Percentiles rank a stretch among this genome's conserved stretches.
Conservation (phyloP, 2,329 filamentous ascomycete genomes). For the Ascochyta pisi region DNA sequence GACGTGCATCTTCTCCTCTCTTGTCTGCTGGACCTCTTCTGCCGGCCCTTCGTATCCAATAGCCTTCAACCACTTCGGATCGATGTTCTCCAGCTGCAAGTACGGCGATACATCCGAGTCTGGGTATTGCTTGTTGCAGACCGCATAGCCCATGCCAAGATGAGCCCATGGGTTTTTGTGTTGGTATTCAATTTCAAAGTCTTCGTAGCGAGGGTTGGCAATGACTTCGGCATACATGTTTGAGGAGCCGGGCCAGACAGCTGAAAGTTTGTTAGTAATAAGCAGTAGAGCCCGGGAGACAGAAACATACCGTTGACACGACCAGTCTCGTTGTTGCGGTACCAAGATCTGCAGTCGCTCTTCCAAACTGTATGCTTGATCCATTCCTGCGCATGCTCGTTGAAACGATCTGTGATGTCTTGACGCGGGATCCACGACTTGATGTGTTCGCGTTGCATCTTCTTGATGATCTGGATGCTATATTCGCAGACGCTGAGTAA, state of each 20-base stretch:
- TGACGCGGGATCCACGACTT: conserved; percentile 51
- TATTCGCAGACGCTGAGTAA: conserved; percentile 51
- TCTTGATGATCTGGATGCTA: conserved; percentile 52
- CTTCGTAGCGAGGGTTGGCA: conserved; percentile 50
- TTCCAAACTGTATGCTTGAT: conserved; percentile 60
- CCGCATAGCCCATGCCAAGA: conserved; percentile 52
- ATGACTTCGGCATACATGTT: conserved; percentile 57
- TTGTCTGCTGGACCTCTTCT: conserved; percentile 22
- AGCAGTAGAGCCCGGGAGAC: background rate
- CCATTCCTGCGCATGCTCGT: conserved; percentile 55
- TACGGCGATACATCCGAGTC: conserved; percentile 50
- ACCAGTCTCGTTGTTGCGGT: conserved; percentile 52
- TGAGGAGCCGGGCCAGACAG: conserved; percentile 59
- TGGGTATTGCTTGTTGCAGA: conserved; percentile 27
- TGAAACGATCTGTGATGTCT: conserved; percentile 53
- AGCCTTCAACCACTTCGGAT: conserved; percentile 51
- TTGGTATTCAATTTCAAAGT: conserved; percentile 52
- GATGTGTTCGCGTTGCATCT: conserved; percentile 57
- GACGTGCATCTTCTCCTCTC: conserved; percentile 15
- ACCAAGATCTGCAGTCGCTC: conserved; percentile 54
- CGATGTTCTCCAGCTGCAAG: conserved; percentile 50
- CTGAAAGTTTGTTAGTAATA: conserved; percentile 27
- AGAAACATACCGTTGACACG: conserved; percentile 36
- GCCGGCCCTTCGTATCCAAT: conserved; percentile 31
- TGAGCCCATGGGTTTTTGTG: conserved; percentile 53